Base-by-base conservation (phyloP, 345 rosid species). In the Raphanus sativus region DNA sequence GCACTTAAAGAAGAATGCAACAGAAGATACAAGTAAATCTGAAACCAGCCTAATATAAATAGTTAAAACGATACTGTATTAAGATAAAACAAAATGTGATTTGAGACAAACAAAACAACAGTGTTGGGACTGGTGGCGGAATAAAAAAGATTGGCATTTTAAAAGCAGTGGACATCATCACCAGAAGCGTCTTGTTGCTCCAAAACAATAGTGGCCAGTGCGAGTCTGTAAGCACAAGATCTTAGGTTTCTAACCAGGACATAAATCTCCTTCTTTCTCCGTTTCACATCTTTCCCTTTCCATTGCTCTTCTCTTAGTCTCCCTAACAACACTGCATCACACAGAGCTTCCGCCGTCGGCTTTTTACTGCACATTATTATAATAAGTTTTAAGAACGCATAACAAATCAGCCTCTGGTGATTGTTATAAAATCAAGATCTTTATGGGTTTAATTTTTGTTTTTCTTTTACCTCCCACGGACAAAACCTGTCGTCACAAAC, bases 201-300 rank as follows among this genome's bases (percentile, higher is more conserved):
- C 42, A 92, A 85, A 66, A 86, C 81, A 65, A 92, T 72, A 17
- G 90, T 76, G 73, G 93, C 98, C 52, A 87, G 89, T 30, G 88
- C 97, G 8, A 92, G 93, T 79, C 98, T 85, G 70, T 83, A 92
- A 2, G 97, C 90, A 13, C 91, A 84, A 54, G 98, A 92, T 82
- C 97, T 89, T 70, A 89, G 56, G 82, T 89, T 94, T 79, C 95
- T 84, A 7, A 88, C 95, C 54, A 92, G 86, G 30, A 94, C 91
- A 80, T 84, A 87, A 32, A 88, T 84, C 77, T 92, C 95, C 74
- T 85, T 88, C 82, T 84, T 87, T 82, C 86, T 82, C 56, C 76
- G 65, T 38, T 86, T 83, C 73, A 69, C 81, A 10, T 87, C 77
- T 76, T 81, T 81, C 28, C 75, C 78, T 12, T 80, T 86, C 97